Base-by-base conservation (phyloP, 352 stramenopile genomes). In the Phytopythium aichiense region DNA sequence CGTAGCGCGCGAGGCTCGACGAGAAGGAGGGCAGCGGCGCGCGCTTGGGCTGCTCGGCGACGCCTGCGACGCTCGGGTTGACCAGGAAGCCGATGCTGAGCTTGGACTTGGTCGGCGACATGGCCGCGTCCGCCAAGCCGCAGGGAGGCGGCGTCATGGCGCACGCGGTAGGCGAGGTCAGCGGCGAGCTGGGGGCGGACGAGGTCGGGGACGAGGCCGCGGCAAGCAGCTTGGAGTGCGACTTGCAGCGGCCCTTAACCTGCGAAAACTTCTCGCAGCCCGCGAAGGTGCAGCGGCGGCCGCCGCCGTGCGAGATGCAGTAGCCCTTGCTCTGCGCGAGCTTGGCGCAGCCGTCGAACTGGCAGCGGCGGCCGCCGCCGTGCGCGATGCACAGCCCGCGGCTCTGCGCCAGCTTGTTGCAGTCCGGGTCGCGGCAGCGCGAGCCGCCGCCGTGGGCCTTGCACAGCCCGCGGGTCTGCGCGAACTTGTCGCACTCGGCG, bases 231-330 rank as follows among this genome's bases (percentile, higher is more conserved):
- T 94, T 94, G 11, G 83, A 91, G 70, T 94, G 85, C 37, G 80
- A 88, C 74, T 94, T 94, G 72, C 85, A 94, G 23, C 84, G 84
- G 25, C 85, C 85, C 45, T 91, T 91, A 61, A 94, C 84, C 63
- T 94, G 85, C n/a, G 85, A 91, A 60, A 94, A 94, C 73, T 94
- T 94, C 58, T 91, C 75, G 64, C 88, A 96, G 67, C 84, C 78
- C 2, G 73, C 64, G 30, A 91, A 79, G 23, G 71, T 84, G 67
- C 85, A 94, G 1, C 85, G 83, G 0, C 83, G 84, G 7, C 85
- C 85, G 28, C 85, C 85, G 38, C 85, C 84, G 65, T 94, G 84
- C 22, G 84, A 88, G 57, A 94, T 91, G 74, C 84, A 94, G 64
- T 87, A 89, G 11, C 84, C 84, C 56, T 89, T 89, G 58, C 72